Percentiles rank a stretch among this genome's conserved stretches.
Evolutionary conservation across 2,329 filamentous ascomycete genomes (phyloP).

Genomic region (Ophiostoma triangulosporum): DNA sequence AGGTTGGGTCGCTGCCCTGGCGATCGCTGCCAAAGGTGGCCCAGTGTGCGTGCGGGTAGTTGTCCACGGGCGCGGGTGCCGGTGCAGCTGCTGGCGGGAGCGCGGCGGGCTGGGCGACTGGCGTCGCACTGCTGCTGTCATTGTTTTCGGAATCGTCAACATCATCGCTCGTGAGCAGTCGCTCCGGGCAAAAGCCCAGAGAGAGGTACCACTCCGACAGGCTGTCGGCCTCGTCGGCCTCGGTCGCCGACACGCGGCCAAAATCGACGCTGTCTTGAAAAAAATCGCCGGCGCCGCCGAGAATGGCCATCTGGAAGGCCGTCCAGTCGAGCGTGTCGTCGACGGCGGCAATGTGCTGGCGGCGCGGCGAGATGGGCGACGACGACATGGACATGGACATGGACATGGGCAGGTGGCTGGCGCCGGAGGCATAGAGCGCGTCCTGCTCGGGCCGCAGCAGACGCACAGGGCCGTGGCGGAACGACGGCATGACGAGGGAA

Average conservation of each 20-base stretch:
- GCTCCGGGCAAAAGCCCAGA: conserved; percentile 32
- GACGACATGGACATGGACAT: neutral
- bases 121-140: neutral
- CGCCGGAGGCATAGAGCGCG: neutral
- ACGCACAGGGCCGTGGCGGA: conserved; percentile 43
- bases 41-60: neutral
- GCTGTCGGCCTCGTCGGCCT: conserved; percentile 35
- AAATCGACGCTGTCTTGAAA: conserved; percentile 30
- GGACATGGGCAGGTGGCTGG: neutral
- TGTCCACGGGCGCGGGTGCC: neutral
- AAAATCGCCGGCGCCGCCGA: conserved; percentile 41
- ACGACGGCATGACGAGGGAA: conserved; percentile 33
- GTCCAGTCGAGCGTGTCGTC: conserved; percentile 48
- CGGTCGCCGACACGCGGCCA: conserved; percentile 20
- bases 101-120: neutral
- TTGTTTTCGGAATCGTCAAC: neutral
- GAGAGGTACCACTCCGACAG: conserved; percentile 37
- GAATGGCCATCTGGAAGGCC: conserved; percentile 51
- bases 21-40: neutral
- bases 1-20: neutral
- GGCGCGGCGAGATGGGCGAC: neutral
- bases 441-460: conserved; percentile 29
- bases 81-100: neutral
- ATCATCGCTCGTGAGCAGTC: conserved; percentile 21
- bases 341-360: conserved; percentile 15